Conservation (phyloP, 805 yeast species). For the Kuraishia ogatae region DNA sequence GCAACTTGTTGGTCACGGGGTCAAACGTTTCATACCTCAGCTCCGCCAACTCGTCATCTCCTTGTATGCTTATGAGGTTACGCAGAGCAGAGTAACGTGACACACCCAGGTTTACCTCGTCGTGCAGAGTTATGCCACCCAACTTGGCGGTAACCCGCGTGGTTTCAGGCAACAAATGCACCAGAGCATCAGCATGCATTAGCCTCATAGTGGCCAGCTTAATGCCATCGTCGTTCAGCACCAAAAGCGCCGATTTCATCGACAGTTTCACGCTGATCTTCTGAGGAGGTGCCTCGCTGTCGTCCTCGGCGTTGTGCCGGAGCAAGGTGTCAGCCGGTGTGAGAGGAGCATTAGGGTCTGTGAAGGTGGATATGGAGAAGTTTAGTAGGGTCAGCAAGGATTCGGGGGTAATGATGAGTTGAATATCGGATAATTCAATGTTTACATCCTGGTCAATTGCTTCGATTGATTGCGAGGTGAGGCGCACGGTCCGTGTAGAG, state of each 20-base stretch:
- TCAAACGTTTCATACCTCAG: conserved; percentile 79
- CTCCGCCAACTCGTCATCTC: conserved; percentile 66
- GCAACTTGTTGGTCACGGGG: conserved; percentile 33
- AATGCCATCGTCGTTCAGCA: conserved; percentile 76
- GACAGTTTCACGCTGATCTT: conserved; percentile 61
- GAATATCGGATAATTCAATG: conserved; percentile 70
- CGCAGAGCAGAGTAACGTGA: conserved; percentile 51
- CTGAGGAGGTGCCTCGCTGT: conserved; percentile 56
- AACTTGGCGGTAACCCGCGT: conserved; percentile 63
- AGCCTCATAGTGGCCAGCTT: conserved; percentile 73
- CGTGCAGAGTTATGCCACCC: conserved; percentile 73
- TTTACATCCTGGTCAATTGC: conserved; percentile 72
- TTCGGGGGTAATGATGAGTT: conserved; percentile 65
- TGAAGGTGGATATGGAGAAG: conserved; percentile 78
- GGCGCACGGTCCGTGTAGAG: conserved; percentile 48
- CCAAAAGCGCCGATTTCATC: conserved; percentile 64
- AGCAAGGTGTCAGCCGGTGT: conserved; percentile 57
- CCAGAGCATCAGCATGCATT: conserved; percentile 61
- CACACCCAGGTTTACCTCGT: conserved; percentile 62
- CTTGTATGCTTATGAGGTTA: conserved; percentile 71
- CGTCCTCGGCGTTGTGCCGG: conserved; percentile 56
- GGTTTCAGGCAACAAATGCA: conserved; percentile 65
- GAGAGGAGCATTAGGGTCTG: conserved; percentile 67
- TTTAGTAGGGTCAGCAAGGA: conserved; percentile 73
- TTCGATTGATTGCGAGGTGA: conserved; percentile 45